These are phyloP conservation scores for Penicillium oxalicum DNA, from an alignment of 2,329 filamentous ascomycete species.

Conservation along the genomic window DNA sequence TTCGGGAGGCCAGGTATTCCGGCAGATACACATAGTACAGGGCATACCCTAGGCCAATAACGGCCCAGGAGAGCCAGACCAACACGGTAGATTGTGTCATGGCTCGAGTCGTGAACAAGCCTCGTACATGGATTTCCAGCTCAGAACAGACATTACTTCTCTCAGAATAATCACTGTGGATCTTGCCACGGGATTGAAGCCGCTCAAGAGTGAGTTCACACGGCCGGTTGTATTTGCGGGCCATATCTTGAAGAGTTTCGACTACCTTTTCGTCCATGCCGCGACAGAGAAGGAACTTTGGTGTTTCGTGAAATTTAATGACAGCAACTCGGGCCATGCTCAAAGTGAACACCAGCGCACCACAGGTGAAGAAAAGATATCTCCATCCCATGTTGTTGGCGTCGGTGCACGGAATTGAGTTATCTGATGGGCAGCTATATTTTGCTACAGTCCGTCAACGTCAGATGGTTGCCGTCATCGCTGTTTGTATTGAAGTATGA, in stretches of 20 bases:
- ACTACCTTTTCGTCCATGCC: conserved; percentile 11
- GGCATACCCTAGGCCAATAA: conserved; percentile 66
- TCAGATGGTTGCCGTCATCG: too few species aligned
- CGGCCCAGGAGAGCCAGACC: conserved; percentile 63
- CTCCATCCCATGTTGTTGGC: conserved; percentile 16
- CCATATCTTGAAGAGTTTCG: conserved; percentile 9
- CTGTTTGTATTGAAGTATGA: not conserved
- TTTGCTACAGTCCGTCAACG: conserved; percentile 1
- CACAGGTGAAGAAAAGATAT: conserved; percentile 13
- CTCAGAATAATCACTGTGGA: conserved; percentile 25
- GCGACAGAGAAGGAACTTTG: conserved; percentile 14
- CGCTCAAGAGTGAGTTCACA: conserved; percentile 47
- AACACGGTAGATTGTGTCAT: conserved; percentile 57
- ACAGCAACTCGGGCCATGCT: conserved; percentile 13
- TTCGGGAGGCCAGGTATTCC: conserved; percentile 55
- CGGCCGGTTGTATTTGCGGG: conserved; percentile 45
- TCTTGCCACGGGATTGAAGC: conserved; percentile 42
- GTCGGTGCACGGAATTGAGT: conserved; percentile 11
- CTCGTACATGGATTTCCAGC: conserved; percentile 51
- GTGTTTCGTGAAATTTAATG: conserved; percentile 14
- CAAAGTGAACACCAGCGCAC: conserved; percentile 10
- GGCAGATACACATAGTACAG: conserved; percentile 69
- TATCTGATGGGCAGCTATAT: conserved; percentile 12
- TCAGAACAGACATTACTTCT: conserved; percentile 36
- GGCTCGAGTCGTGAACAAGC: conserved; percentile 56